Evolutionary conservation across 805 yeast species (phyloP).

Genomic region (Metschnikowia similis): DNA sequence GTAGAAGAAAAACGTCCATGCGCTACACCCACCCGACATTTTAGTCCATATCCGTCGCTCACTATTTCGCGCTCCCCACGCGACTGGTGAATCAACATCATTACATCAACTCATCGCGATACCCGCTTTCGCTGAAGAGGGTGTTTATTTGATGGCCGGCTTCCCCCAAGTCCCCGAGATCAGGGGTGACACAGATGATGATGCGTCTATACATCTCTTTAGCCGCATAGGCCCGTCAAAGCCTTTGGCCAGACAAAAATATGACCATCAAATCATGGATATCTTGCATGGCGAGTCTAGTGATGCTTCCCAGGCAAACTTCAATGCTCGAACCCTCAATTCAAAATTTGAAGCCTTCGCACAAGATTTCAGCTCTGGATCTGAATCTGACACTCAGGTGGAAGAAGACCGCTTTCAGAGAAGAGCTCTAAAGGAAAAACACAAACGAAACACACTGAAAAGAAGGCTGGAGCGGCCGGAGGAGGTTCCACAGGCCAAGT

Average conservation of each 20-base stretch:
- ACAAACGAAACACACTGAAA: background rate
- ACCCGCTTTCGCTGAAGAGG: background rate
- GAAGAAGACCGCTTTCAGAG: slow-evolving; percentile 7
- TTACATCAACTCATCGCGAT: background rate
- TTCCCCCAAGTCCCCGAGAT: slow-evolving; percentile 36
- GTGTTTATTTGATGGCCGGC: slow-evolving; percentile 11
- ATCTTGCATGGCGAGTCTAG: slow-evolving; percentile 5
- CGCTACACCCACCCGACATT: no score
- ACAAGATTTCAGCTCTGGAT: slow-evolving; percentile 5
- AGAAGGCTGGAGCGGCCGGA: background rate
- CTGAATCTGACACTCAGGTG: slow-evolving; percentile 10
- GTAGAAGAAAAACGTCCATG: no score
- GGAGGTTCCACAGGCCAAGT: background rate
- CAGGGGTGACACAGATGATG: slow-evolving; percentile 40
- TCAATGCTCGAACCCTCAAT: slow-evolving; percentile 13
- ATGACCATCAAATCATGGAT: slow-evolving; percentile 11
- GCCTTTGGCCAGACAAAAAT: slow-evolving; percentile 23
- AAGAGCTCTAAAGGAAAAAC: background rate
- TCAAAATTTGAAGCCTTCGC: slow-evolving; percentile 17
- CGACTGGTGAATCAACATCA: background rate
- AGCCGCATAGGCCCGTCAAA: slow-evolving; percentile 35
- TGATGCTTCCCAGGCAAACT: slow-evolving; percentile 3
- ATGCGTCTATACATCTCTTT: slow-evolving; percentile 38
- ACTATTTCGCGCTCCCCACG: slow-evolving; percentile 1
- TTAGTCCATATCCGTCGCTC: no score